Evolutionary conservation across 2,329 filamentous ascomycete species (phyloP).

Genomic region (Rutstroemia sp.): DNA sequence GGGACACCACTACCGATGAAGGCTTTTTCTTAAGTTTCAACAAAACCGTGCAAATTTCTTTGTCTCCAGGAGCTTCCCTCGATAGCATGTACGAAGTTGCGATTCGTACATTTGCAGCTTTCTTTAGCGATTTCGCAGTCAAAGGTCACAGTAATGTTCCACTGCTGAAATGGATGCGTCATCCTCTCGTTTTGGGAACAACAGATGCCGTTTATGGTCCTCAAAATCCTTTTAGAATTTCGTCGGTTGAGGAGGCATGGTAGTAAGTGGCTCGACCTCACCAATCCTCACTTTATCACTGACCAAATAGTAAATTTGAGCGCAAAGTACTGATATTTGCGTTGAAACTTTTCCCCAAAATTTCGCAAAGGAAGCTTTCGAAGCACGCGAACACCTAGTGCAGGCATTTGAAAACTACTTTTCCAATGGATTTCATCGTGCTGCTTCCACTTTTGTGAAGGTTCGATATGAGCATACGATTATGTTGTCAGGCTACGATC

Average conservation of each 20-base stretch:
- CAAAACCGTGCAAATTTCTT: not conserved
- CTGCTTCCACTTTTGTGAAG: too few relatives aligned
- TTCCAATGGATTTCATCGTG: too few relatives aligned
- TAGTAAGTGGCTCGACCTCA: too few relatives aligned
- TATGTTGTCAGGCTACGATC: too few relatives aligned
- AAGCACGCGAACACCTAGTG: too few relatives aligned
- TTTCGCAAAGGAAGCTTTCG: too few relatives aligned
- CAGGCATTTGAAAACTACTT: too few relatives aligned
- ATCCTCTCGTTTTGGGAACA: not conserved
- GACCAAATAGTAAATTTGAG: too few relatives aligned
- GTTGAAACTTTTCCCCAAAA: too few relatives aligned
- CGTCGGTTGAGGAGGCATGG: not conserved
- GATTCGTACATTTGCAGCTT: not conserved
- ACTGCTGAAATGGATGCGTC: not conserved
- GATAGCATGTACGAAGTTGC: not conserved
- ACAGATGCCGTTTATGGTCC: not conserved
- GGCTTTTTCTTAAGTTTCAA: not conserved
- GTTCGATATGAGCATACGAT: too few relatives aligned
- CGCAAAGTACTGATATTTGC: too few relatives aligned
- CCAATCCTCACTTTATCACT: too few relatives aligned
- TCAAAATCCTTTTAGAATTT: not conserved
- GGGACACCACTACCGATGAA: not conserved
- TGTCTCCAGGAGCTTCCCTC: not conserved
- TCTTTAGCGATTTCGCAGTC: not conserved
- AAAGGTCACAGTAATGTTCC: not conserved